Percentiles rank a stretch among this genome's conserved stretches.
Evolutionary conservation across 2,329 filamentous ascomycete species (phyloP).

Genomic region (Aotearoamyces nothofagi): DNA sequence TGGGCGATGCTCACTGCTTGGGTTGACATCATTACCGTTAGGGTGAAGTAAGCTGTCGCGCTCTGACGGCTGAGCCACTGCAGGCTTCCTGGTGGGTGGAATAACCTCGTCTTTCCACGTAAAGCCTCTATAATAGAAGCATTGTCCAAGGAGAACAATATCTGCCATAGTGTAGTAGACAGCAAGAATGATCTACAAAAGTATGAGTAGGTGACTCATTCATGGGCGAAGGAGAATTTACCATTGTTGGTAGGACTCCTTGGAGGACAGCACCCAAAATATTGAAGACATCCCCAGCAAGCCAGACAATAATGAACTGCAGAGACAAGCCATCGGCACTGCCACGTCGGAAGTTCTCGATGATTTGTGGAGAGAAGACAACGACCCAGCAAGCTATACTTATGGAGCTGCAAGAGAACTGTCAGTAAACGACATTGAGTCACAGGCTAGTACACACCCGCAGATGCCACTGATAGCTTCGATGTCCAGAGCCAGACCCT

Average conservation of each 20-base stretch:
- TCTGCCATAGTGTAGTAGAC: slow-evolving; percentile 90
- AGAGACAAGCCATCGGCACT: slow-evolving; percentile 82
- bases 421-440: slow-evolving; percentile 1
- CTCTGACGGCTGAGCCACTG: slow-evolving; percentile 23
- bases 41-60: slow-evolving; percentile 32
- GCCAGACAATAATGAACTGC: slow-evolving; percentile 86
- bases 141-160: slow-evolving; percentile 74
- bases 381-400: slow-evolving; percentile 97
- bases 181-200: slow-evolving; percentile 60
- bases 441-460: slow-evolving; percentile 36
- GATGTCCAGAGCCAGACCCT: slow-evolving; percentile 57
- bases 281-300: slow-evolving; percentile 90
- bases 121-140: slow-evolving; percentile 91
- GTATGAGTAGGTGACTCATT: no score
- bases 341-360: slow-evolving; percentile 77
- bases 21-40: slow-evolving; percentile 13
- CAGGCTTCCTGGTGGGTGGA: slow-evolving; percentile 24
- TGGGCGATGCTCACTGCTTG: slow-evolving; percentile 28
- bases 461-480: slow-evolving; percentile 87
- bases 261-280: slow-evolving; percentile 86
- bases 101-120: slow-evolving; percentile 41
- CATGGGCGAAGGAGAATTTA: slow-evolving; percentile 22
- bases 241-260: slow-evolving; percentile 86
- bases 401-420: slow-evolving; percentile 50
- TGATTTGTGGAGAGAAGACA: slow-evolving; percentile 92